Evolutionary conservation across 345 rosid species (phyloP), one percentile per base, ranked within the genome.

Genomic region (Kandelia obovata): DNA sequence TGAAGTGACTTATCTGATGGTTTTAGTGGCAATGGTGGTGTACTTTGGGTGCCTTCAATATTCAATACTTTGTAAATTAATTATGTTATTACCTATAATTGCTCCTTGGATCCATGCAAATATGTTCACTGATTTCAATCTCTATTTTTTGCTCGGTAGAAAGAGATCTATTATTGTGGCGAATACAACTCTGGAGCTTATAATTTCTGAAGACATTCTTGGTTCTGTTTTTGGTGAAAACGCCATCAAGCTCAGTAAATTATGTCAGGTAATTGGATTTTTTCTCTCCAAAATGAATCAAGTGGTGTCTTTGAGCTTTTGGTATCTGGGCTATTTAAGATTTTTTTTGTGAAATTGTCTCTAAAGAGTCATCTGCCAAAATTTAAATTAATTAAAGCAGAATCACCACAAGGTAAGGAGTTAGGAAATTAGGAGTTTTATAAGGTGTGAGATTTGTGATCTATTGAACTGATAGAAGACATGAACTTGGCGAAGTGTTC

Each of bases 211-310:
- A 58, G 65, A 57, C 30, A 58, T 58, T 37, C 25, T 72, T 34
- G 58, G 26, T 59, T 58, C 70, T 72, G 46, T 72, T 9, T 72
- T 43, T 58, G 75, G 75, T 5, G 51, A 72, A 49, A 65, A 58
- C 31, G 75, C 70, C 53, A 31, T 51, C 75, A 72, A 65, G 58
- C 65, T 72, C 25, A 27, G 46, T 62, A 53, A 55, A 28, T n/a
- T 72, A 57, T 57, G 65, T 64, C 68, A 72, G 75, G 75, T 72
- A 66, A 71, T 27, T 11, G 10, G 32, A 28, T 31, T 32, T 64
- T 43, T 27, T 21, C 32, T 21, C 5, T 5, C 56, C 32, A 63
- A 31, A 53, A 53, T 0, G 4, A 31, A 17, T 0, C 13, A 5
- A 23, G 5, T 1, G 5, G 10, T 6, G 34, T 23, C 9, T 32